A percentile compares a stretch with the other conserved stretches of the same genome.
Evolutionary conservation across 768 basidiomycete species (phyloP).

Genomic region (Pisolithus sp.): DNA sequence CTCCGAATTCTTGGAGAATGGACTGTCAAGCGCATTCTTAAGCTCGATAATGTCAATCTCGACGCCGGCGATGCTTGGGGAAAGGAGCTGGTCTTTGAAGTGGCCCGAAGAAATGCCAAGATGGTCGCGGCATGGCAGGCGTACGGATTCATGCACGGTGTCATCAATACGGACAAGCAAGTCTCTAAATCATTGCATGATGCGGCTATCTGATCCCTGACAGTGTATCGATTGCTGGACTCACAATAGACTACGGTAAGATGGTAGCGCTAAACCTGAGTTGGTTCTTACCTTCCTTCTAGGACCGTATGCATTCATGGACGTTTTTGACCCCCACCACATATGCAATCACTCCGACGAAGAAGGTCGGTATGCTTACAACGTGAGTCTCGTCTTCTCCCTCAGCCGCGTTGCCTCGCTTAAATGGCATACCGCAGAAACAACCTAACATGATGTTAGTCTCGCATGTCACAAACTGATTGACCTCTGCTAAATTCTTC

Average conservation of each 20-base stretch:
- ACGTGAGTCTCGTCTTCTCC: conserved; percentile 23
- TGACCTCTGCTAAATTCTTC: conserved; percentile 2
- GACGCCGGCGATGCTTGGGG: conserved; percentile 59
- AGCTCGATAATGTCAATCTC: conserved; percentile 34
- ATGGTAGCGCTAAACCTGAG: not conserved
- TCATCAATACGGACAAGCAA: conserved; percentile 96
- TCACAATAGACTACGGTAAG: conserved; percentile 73
- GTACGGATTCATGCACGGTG: conserved; percentile 92
- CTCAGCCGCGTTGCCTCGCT: not conserved
- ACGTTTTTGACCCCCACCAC: conserved; percentile 77
- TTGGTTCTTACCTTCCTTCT: conserved; percentile 2
- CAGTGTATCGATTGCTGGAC: conserved; percentile 69
- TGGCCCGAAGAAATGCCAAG: conserved; percentile 74
- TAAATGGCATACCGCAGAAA: conserved; percentile 31
- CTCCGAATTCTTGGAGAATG: conserved; percentile 73
- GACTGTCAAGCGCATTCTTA: conserved; percentile 57
- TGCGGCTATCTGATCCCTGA: conserved; percentile 3
- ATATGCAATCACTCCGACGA: conserved; percentile 91
- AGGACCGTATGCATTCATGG: conserved; percentile 96
- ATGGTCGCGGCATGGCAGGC: conserved; percentile 98
- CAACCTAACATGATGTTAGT: conserved; percentile 75
- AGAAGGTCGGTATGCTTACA: conserved; percentile 71
- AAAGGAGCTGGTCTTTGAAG: conserved; percentile 65
- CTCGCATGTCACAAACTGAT: not conserved
- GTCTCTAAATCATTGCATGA: conserved; percentile 10